Conservation (phyloP, 257 asterid genomes). For the Datura wrightii region DNA sequence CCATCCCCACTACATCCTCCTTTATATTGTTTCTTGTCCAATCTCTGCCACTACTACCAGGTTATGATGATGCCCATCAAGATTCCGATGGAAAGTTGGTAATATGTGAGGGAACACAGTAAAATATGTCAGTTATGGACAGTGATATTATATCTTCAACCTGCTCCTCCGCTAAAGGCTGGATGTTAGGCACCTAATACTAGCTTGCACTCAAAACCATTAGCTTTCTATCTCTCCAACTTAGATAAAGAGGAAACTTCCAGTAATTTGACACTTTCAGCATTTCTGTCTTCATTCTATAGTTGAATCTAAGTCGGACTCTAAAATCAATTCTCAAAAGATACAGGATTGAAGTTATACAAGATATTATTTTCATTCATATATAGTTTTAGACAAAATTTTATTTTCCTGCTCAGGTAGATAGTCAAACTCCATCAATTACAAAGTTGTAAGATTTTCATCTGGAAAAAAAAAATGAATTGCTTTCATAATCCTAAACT, state of each 20-base stretch:
- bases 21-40: background rate
- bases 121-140: background rate
- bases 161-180: background rate
- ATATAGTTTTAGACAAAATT: no score
- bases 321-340: background rate
- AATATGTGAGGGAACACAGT: background rate
- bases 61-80: constrained; percentile 4
- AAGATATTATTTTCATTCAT: background rate
- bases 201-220: background rate
- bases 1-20: background rate
- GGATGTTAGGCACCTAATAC: background rate
- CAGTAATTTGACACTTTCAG: background rate
- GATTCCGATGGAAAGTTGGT: background rate
- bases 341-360: background rate
- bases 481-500: background rate
- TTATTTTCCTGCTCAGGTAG: background rate
- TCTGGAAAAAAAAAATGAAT: background rate
- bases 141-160: background rate
- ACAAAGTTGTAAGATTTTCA: background rate
- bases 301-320: background rate
- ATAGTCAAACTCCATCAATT: constrained; percentile 20
- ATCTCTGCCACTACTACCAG: background rate
- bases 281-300: background rate
- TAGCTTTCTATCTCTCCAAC: background rate
- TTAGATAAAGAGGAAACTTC: background rate